phyloP scores from a whole-genome alignment of 331 rosid genomes.

The Quercus tomentella region DNA sequence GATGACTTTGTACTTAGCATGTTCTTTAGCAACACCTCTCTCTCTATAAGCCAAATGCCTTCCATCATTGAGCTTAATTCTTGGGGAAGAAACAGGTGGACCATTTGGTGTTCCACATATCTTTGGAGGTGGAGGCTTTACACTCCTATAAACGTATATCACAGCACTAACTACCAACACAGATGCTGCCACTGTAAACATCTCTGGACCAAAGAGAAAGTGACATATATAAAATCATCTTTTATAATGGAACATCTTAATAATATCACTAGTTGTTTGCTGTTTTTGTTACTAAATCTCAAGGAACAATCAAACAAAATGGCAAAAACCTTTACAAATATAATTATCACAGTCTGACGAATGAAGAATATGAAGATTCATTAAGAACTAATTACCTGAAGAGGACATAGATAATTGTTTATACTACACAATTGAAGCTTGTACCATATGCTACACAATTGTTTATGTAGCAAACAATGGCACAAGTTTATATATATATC shows the following conservation, averaged over 20 bases:
- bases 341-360: too few species aligned
- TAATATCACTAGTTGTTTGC: too few species aligned
- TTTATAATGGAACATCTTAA: too few species aligned
- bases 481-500: too few species aligned
- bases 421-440: not conserved
- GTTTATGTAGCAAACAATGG: too few species aligned
- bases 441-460: too few species aligned
- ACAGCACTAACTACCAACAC: not conserved
- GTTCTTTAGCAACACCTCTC: conserved; percentile 10
- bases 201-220: not conserved
- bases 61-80: conserved; percentile 27
- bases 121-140: conserved; percentile 23
- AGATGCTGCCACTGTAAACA: not conserved
- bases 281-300: too few species aligned
- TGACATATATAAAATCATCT: not conserved
- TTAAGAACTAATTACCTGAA: not conserved
- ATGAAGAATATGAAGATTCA: not conserved
- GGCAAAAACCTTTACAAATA: too few species aligned
- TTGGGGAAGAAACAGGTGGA: conserved; percentile 24
- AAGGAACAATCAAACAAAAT: too few species aligned
- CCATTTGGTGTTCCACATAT: conserved; percentile 10
- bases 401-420: not conserved
- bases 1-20: conserved; percentile 17
- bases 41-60: conserved; percentile 28
- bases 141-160: not conserved